These are phyloP conservation scores for Sporormia fimetaria DNA, from an alignment of 495 filamentous ascomycete genomes.

Conservation along the genomic window DNA sequence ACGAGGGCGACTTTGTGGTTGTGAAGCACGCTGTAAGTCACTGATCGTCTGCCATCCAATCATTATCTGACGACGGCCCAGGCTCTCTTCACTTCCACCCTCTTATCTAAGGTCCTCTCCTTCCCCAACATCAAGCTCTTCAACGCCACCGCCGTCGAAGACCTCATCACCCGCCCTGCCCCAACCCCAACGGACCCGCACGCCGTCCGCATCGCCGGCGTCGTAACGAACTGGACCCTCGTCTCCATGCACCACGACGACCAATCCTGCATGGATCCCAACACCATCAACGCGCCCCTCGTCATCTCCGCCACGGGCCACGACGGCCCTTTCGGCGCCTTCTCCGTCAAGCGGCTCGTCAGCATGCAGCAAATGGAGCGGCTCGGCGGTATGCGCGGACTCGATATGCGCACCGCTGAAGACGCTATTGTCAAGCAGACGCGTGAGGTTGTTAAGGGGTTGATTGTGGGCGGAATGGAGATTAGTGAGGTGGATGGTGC, in stretches of 20 bases:
- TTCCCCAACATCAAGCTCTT: conserved; percentile 92
- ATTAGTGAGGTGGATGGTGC: conserved; percentile 80
- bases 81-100: conserved; percentile 77
- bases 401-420: conserved; percentile 83
- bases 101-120: conserved; percentile 64
- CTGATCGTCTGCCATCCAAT: background rate
- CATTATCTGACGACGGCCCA: background rate
- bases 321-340: conserved; percentile 83
- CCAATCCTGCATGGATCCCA: conserved; percentile 91
- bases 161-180: conserved; percentile 64
- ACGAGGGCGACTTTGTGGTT: conserved; percentile 75
- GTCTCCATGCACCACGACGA: conserved; percentile 85
- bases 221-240: conserved; percentile 90
- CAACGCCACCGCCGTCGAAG: conserved; percentile 84
- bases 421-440: conserved; percentile 86
- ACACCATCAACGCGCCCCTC: conserved; percentile 83
- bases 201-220: conserved; percentile 62
- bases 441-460: conserved; percentile 70
- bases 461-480: conserved; percentile 92
- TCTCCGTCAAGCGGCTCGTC: conserved; percentile 73
- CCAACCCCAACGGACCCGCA: conserved; percentile 31
- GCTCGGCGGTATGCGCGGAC: conserved; percentile 78
- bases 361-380: conserved; percentile 70
- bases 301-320: conserved; percentile 82
- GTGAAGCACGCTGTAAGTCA: conserved; percentile 64